These are phyloP conservation scores for Boletus sp. DNA, from an alignment of 768 basidiomycete genomes.

Conservation along the genomic window DNA sequence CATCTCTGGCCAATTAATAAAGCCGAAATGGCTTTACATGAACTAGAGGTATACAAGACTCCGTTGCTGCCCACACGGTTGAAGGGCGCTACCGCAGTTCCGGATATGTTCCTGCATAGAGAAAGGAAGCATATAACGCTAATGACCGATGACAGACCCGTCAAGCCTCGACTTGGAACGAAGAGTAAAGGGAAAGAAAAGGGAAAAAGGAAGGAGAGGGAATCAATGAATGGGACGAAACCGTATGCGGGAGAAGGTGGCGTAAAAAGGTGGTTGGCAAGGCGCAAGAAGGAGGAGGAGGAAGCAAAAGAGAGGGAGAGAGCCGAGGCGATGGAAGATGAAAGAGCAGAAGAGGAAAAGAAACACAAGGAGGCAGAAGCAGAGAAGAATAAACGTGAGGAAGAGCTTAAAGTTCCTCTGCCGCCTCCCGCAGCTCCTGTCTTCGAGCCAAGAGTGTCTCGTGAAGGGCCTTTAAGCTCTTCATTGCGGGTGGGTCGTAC, in stretches of 20 bases:
- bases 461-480: slow-evolving; percentile 34
- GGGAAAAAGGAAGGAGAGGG: slow-evolving; percentile 35
- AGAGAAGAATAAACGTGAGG: slow-evolving; percentile 16
- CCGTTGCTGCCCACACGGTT: slow-evolving; percentile 66
- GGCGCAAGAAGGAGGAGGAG: slow-evolving; percentile 55
- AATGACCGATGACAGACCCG: slow-evolving; percentile 58
- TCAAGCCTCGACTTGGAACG: slow-evolving; percentile 47
- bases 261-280: slow-evolving; percentile 71
- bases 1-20: slow-evolving; percentile 40
- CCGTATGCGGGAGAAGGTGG: slow-evolving; percentile 79
- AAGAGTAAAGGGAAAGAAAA: slow-evolving; percentile 35
- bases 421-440: slow-evolving; percentile 14
- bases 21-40: slow-evolving; percentile 66
- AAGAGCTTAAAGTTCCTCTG: slow-evolving; percentile 17
- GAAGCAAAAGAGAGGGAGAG: slow-evolving; percentile 39
- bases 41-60: slow-evolving; percentile 75
- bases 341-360: slow-evolving; percentile 29
- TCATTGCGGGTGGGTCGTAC: slow-evolving; percentile 66
- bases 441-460: slow-evolving; percentile 19
- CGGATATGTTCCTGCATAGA: slow-evolving; percentile 62
- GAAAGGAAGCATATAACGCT: slow-evolving; percentile 42
- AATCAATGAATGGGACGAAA: slow-evolving; percentile 53
- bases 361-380: slow-evolving; percentile 18
- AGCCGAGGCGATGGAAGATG: slow-evolving; percentile 34
- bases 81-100: slow-evolving; percentile 41